These are phyloP conservation scores for Daldinia eschscholtzii DNA, from an alignment of 2,329 filamentous ascomycete genomes.

Conservation along the genomic window DNA sequence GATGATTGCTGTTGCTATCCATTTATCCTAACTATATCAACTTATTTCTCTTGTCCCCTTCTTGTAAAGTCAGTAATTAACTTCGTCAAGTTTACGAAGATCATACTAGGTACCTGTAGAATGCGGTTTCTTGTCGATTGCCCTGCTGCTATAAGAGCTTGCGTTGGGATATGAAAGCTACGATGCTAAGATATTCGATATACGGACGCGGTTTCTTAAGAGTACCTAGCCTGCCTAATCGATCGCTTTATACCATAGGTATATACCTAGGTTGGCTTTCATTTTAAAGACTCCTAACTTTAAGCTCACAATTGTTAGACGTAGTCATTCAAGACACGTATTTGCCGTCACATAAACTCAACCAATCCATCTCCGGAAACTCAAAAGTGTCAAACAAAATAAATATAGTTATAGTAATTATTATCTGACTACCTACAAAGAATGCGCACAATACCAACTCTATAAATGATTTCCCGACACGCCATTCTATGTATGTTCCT, in stretches of 20 bases:
- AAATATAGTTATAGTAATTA: conserved; percentile 1
- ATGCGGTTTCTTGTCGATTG: no score
- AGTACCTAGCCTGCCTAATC: no score
- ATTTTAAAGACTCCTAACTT: no score
- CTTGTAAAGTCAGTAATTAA: neutral
- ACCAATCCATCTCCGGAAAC: neutral
- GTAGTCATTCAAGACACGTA: no score
- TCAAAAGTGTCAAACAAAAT: neutral
- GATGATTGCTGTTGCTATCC: conserved; percentile 55
- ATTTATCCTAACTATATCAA: neutral
- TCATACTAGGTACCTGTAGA: no score
- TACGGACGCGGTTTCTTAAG: no score
- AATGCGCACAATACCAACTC: conserved; percentile 2
- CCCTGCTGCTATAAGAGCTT: no score
- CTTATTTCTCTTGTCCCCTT: neutral
- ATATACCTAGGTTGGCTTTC: no score
- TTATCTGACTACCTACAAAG: conserved; percentile 5
- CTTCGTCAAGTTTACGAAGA: neutral
- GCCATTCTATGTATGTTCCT: neutral
- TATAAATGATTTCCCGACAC: conserved; percentile 5
- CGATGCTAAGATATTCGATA: neutral
- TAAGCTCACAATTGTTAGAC: no score
- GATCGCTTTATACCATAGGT: no score
- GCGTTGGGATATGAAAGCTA: neutral
- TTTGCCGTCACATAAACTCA: neutral